These are phyloP conservation scores for Taiozyma sp. DNA, from an alignment of 1,139 yeast genomes.

Conservation along the genomic window DNA sequence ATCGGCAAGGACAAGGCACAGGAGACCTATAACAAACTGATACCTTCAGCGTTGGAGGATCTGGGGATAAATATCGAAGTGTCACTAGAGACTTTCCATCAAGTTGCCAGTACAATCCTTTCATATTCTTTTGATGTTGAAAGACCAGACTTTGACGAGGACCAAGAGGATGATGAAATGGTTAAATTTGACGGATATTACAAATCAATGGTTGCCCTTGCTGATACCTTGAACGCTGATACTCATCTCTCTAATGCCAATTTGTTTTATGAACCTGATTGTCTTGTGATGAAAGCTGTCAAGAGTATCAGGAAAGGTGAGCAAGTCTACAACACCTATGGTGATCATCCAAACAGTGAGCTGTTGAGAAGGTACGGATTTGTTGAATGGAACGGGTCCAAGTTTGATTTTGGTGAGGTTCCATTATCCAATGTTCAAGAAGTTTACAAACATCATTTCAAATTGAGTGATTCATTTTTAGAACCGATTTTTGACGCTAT, in stretches of 20 bases:
- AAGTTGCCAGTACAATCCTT: constrained; percentile 67
- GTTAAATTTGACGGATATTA: constrained; percentile 42
- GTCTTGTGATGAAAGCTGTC: constrained; percentile 67
- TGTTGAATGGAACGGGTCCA: constrained; percentile 73
- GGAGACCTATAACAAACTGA: constrained; percentile 43
- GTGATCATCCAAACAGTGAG: constrained; percentile 88
- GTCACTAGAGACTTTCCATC: constrained; percentile 42
- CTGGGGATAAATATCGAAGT: constrained; percentile 27
- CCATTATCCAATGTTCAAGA: constrained; percentile 38
- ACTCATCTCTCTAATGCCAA: constrained; percentile 76
- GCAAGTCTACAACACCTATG: constrained; percentile 85
- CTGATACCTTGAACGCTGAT: constrained; percentile 87
- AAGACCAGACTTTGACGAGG: constrained; percentile 32
- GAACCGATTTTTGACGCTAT: constrained; percentile 24
- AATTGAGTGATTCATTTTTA: constrained; percentile 25
- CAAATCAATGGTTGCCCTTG: constrained; percentile 91
- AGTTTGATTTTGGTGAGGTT: constrained; percentile 78
- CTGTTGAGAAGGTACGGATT: constrained; percentile 87
- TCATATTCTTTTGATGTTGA: constrained; percentile 67
- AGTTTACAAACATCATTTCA: constrained; percentile 17
- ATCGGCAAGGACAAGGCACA: constrained; percentile 70
- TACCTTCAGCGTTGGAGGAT: constrained; percentile 31
- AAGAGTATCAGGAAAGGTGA: constrained; percentile 56
- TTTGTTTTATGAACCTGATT: constrained; percentile 43
- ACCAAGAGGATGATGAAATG: constrained; percentile 31